Evolutionary conservation across 345 rosid species (phyloP), one percentile per base, ranked within the genome.

Genomic region (Diplotaxis tenuifolia): DNA sequence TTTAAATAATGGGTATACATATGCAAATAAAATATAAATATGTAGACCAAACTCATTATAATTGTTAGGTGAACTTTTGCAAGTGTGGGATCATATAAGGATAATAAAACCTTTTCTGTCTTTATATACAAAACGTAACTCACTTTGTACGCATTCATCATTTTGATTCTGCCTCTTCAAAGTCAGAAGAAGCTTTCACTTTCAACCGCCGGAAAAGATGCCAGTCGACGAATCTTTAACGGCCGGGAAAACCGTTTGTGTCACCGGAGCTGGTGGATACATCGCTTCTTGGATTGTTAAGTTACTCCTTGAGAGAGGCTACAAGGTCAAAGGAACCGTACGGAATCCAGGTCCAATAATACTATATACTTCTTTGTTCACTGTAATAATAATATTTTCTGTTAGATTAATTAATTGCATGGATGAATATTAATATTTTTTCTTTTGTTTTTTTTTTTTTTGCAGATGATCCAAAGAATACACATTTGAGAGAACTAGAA

Each of bases 251-350:
- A 86, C 90, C 29, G 76, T 92, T 2, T 95, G 97, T 68, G 93
- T 95, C 80, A 95, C 99, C 73, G 99, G 99, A 45, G 99, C 99
- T 9, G 97, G 89, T 36, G 99, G 99, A 40, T 95, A 92, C 80
- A 85, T 95, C 62, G 99, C 96, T 19, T 95, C 99, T 9, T 95
- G 99, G 99, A 85, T 92, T 5, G 97, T 95, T 49, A 95, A 92
- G 60, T 83, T 82, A 19, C 92, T 92, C 14, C 84, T 95, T 2
- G 88, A 92, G 45, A 82, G 73, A 60, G 99, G 97, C 29, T 95
- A 95, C 80, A 56, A 82, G 5, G 96, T 95, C 53, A 85, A 76
- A 77, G 99, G 99, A 71, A 92, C 99, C 25, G 86, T 85, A 42
- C 84, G 99, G 40, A 95, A 92, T 68, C 97, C 97, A 70, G 96